A percentile compares a stretch with the other conserved stretches of the same genome.
Evolutionary conservation across 192 early-diverging fungal genomes (phyloP).

Genomic region (Glomus cerebriforme): DNA sequence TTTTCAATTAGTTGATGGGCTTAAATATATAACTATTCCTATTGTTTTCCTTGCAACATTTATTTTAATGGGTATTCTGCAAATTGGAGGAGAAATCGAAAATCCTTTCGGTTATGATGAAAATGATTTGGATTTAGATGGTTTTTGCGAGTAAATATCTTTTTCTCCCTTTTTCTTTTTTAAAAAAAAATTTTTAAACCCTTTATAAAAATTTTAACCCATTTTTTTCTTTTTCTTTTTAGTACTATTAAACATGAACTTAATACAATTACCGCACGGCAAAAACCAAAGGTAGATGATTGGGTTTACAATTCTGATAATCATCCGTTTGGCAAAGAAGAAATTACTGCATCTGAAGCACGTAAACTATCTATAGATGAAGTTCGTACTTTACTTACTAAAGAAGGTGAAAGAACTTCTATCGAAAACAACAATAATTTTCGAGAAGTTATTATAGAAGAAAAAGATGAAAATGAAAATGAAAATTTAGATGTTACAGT

Average conservation of each 20-base stretch:
- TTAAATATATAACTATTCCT: constrained; percentile 64
- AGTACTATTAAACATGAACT: background rate
- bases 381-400: constrained; percentile 38
- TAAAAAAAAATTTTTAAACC: too few species aligned
- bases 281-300: constrained; percentile 17
- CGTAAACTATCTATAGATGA: constrained; percentile 36
- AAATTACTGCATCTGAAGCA: constrained; percentile 40
- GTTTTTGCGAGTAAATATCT: constrained; percentile 52
- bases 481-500: too few species aligned
- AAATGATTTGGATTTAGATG: constrained; percentile 70
- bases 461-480: too few species aligned
- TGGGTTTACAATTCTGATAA: constrained; percentile 47
- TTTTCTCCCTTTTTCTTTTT: too few species aligned
- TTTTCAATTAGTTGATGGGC: constrained; percentile 68
- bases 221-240: background rate
- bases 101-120: constrained; percentile 87
- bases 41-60: constrained; percentile 70
- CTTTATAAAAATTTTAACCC: background rate
- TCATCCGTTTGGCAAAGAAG: constrained; percentile 36
- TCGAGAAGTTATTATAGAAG: too few species aligned
- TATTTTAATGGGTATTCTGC: constrained; percentile 80
- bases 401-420: background rate
- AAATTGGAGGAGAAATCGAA: constrained; percentile 88
- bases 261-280: background rate
- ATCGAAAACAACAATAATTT: background rate